phyloP scores from a whole-genome alignment of 1,284 basidiomycete species.

The Dichomitus squalens region DNA sequence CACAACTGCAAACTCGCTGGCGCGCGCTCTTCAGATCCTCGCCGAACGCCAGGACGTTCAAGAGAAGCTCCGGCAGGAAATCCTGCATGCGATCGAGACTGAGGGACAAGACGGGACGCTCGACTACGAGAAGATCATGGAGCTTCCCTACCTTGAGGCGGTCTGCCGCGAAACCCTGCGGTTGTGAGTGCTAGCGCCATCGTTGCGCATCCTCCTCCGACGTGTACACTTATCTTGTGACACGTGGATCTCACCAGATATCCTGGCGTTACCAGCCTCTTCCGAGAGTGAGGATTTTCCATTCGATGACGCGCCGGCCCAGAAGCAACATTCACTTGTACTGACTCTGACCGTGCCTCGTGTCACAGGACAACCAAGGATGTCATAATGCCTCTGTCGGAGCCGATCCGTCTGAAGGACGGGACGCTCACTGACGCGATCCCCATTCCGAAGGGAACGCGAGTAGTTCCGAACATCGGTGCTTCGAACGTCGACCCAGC shows the following conservation, averaged over 20 bases:
- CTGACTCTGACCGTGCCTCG: not conserved
- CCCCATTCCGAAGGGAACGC: slow-evolving; percentile 13
- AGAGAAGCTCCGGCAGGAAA: slow-evolving; percentile 24
- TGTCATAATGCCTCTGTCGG: slow-evolving; percentile 6
- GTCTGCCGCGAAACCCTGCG: slow-evolving; percentile 29
- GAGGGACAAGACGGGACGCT: slow-evolving; percentile 15
- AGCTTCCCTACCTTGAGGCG: slow-evolving; percentile 26
- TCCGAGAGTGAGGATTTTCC: slow-evolving; percentile 16
- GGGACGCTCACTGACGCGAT: slow-evolving; percentile 11
- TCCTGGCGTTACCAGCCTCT: slow-evolving; percentile 10
- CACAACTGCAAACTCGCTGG: slow-evolving; percentile 27
- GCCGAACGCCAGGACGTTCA: slow-evolving; percentile 23
- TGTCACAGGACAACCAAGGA: slow-evolving; percentile 1
- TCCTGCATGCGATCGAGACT: slow-evolving; percentile 14
- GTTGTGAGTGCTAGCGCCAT: slow-evolving; percentile 14
- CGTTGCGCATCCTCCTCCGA: not conserved
- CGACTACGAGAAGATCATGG: slow-evolving; percentile 23
- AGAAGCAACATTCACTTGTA: not conserved
- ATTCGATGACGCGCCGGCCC: not conserved
- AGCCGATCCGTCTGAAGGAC: slow-evolving; percentile 11
- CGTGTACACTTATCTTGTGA: not conserved
- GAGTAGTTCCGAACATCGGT: slow-evolving; percentile 8
- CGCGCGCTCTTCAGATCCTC: slow-evolving; percentile 22
- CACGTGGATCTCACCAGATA: not conserved
- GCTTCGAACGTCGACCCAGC: not conserved